Percentiles rank a stretch among this genome's conserved stretches.
phyloP scores from a whole-genome alignment of 768 basidiomycete species.

The Termitomyces titanicus region DNA sequence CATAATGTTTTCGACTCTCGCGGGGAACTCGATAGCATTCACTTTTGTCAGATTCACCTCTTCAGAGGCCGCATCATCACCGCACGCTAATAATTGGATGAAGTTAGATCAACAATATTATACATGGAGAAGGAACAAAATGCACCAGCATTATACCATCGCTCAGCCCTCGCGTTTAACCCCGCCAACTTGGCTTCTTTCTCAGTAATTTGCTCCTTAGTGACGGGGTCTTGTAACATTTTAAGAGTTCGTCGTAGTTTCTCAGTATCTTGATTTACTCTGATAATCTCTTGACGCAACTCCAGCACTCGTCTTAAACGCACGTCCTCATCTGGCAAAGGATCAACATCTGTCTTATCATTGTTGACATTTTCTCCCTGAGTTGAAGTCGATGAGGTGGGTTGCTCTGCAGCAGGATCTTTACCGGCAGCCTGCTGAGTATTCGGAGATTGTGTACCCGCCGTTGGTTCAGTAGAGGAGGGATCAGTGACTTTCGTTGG shows the following conservation, averaged over 20 bases:
- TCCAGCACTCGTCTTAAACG: slow-evolving; percentile 7
- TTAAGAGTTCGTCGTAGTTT: not conserved
- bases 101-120: not conserved
- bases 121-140: not conserved
- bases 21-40: not conserved
- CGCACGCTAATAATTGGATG: not conserved
- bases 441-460: not conserved
- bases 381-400: not conserved
- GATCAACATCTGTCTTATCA: not conserved
- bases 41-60: not conserved
- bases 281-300: slow-evolving; percentile 5
- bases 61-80: not conserved
- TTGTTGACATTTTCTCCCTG: not conserved
- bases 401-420: not conserved
- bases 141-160: slow-evolving; percentile 7
- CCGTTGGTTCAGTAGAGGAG: not conserved
- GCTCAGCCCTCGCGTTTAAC: slow-evolving; percentile 4
- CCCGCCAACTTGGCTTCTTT: slow-evolving; percentile 1
- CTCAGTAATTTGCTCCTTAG: not conserved
- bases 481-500: not conserved
- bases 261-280: not conserved
- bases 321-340: slow-evolving; percentile 3
- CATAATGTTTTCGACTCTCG: not conserved
- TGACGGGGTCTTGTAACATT: not conserved
- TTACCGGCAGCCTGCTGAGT: not conserved